Base-by-base conservation (phyloP, 306 rosid genomes). In the Lathyrus aphaca region DNA sequence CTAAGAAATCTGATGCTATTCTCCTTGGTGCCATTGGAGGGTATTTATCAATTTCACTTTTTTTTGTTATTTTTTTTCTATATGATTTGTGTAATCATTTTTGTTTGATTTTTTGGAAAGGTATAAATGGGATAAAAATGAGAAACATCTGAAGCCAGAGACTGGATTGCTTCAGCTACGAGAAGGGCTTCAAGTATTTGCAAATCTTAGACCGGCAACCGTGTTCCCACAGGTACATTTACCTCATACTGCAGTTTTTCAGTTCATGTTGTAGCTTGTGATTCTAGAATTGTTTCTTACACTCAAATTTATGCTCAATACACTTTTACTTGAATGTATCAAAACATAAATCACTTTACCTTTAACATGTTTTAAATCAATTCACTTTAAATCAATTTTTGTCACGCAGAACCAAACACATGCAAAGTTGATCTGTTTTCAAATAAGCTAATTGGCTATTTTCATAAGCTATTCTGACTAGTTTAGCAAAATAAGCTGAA, bases 1-100 rank as follows among this genome's bases (percentile, higher is more conserved):
- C 97, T 2, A 86, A 85, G 73, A 75, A 88, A 80, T 90, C 98
- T 18, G 88, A 94, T 62, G 96, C 92, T 1, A 80, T 94, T 74
- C 89, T 94, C 14, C 90, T 94, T 5, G 97, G 98, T 53, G 90
- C 97, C 8, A 87, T 90, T 76, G 97, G 98, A 79, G 97, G 97
- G 95, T 93, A 45, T 6, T 39, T 23, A 29, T 45, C 7, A 42
- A 39, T 68, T 61, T 62, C 43, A 21, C 10, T 45, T 30, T 65
- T 50, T 3, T 30, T 21, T 50, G 6, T 57, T 23, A 29, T 3
- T 6, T 23, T 14, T 15, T 15, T 4, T 5, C 21, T n/a, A 18
- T 3, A 2, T 75, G 46, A 5, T 82, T 13, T 10, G 14, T 44
- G 27, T 11, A 23, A 42, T 35, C 37, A 6, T 30, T 64, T 64